Conservation (phyloP, 768 basidiomycete species). For the Scleroderma citrinum region DNA sequence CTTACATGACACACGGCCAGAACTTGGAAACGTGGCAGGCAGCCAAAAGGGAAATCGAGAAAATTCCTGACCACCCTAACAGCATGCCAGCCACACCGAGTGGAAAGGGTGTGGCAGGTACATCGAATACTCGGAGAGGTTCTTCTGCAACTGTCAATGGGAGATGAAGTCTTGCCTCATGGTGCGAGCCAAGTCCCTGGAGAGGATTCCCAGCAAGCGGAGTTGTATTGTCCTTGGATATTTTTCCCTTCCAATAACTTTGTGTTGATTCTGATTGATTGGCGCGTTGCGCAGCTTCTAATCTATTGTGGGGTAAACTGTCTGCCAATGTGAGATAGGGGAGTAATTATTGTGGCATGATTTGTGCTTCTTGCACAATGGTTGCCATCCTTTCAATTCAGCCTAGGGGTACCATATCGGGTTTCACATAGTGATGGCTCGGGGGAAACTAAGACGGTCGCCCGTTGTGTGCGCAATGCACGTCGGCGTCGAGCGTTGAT, state of each 20-base stretch:
- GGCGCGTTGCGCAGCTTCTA: constrained; percentile 10
- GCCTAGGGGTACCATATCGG: no score
- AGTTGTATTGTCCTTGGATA: constrained; percentile 1
- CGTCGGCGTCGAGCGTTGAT: not conserved
- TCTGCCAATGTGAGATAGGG: not conserved
- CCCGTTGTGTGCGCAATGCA: not conserved
- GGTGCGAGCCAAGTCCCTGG: constrained; percentile 1
- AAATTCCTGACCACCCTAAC: constrained; percentile 90
- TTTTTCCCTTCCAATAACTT: not conserved
- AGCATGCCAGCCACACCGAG: constrained; percentile 40
- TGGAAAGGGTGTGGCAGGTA: constrained; percentile 27
- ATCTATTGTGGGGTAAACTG: constrained; percentile 16
- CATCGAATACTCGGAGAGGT: constrained; percentile 48
- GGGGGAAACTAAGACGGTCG: no score
- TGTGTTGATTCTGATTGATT: constrained; percentile 9
- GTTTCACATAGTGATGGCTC: no score
- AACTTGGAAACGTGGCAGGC: constrained; percentile 98
- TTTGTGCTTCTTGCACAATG: not conserved
- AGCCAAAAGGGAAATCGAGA: constrained; percentile 85
- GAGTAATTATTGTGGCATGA: not conserved
- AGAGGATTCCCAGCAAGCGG: constrained; percentile 2
- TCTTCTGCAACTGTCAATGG: constrained; percentile 71
- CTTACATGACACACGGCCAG: constrained; percentile 36
- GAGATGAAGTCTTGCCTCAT: constrained; percentile 27
- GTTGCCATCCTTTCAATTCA: no score